A percentile compares a stretch with the other conserved stretches of the same genome.
Evolutionary conservation across 208 protist species (phyloP).

Genomic region (Eutreptiella sp.): DNA sequence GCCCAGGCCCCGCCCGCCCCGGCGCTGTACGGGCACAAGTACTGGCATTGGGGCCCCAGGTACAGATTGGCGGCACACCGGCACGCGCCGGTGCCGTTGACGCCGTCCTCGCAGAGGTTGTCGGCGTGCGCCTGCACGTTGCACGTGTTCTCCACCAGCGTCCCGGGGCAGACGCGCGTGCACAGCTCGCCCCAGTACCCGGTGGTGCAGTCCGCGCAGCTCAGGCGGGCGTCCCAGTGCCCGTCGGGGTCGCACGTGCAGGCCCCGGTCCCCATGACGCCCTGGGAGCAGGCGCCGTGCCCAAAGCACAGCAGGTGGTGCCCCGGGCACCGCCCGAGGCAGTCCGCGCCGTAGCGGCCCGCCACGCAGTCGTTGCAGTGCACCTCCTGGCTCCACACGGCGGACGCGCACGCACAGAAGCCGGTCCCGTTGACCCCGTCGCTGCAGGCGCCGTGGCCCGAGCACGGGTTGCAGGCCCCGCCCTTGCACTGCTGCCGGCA

Average conservation of each 20-base stretch:
- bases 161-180: constrained; percentile 5
- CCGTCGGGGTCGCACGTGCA: background rate
- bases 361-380: constrained; percentile 1
- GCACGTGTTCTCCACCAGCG: constrained; percentile 23
- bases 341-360: constrained; percentile 12
- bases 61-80: constrained; percentile 22
- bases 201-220: constrained; percentile 12
- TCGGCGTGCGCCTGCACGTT: constrained; percentile 26
- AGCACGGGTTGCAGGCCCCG: constrained; percentile 23
- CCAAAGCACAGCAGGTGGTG: constrained; percentile 13
- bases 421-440: constrained; percentile 24
- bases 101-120: constrained; percentile 25
- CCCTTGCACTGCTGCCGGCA: constrained; percentile 33
- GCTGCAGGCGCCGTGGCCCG: background rate
- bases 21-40: too few relatives aligned
- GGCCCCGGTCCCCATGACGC: background rate
- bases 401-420: constrained; percentile 15
- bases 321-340: background rate
- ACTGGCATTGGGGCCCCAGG: constrained; percentile 16
- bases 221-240: background rate
- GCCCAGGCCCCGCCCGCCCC: background rate
- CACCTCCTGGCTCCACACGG: background rate
- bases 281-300: background rate
- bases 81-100: too few relatives aligned
- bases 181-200: constrained; percentile 16